Conservation (phyloP, 2,329 filamentous ascomycete genomes). For the Incumbomyces lentus region DNA sequence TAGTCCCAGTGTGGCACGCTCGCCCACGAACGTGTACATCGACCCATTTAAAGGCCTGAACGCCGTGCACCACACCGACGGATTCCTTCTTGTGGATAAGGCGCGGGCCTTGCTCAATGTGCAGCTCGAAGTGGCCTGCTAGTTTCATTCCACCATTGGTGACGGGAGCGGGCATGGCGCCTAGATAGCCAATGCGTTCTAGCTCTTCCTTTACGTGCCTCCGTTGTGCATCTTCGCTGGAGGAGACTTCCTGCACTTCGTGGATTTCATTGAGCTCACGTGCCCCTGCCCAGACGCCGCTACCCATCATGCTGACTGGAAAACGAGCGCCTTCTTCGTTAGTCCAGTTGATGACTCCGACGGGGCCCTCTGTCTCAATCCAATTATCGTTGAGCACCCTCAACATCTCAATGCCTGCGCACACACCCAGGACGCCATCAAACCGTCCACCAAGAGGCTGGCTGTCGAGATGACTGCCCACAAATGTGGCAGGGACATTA, state of each 20-base stretch:
- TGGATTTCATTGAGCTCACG: constrained; percentile 54
- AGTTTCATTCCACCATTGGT: constrained; percentile 48
- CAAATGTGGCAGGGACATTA: constrained; percentile 35
- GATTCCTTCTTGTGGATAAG: constrained; percentile 54
- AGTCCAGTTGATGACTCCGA: constrained; percentile 71
- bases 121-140: constrained; percentile 73
- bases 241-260: constrained; percentile 47
- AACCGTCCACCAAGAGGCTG: constrained; percentile 55
- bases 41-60: constrained; percentile 67
- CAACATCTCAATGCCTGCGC: constrained; percentile 63
- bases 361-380: constrained; percentile 58
- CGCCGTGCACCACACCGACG: constrained; percentile 60
- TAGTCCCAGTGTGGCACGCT: constrained; percentile 67
- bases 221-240: not conserved
- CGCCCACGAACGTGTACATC: constrained; percentile 55
- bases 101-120: constrained; percentile 75
- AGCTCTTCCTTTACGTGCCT: constrained; percentile 52
- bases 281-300: constrained; percentile 63
- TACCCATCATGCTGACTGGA: constrained; percentile 62
- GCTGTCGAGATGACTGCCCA: constrained; percentile 35
- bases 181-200: constrained; percentile 57
- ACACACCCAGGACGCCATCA: constrained; percentile 65
- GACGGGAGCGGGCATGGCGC: constrained; percentile 45
- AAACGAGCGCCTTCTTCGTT: constrained; percentile 77
- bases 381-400: constrained; percentile 56